Evolutionary conservation across 1,284 basidiomycete species (phyloP).

Genomic region (Phylloboletellus chloephorus): DNA sequence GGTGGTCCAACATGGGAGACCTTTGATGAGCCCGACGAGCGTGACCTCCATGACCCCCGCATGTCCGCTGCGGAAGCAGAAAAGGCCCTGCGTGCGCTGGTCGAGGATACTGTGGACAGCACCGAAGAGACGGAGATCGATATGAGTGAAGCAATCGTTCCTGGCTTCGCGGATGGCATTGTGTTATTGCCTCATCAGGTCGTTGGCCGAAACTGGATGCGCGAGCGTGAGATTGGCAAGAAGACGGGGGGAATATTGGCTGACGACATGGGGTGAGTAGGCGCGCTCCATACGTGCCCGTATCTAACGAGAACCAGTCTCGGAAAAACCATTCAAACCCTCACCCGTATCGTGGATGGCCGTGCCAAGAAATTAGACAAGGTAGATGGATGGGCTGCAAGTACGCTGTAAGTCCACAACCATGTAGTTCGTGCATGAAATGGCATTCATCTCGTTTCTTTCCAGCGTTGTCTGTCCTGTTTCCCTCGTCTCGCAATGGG

Average conservation of each 20-base stretch:
- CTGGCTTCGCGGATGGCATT: slow-evolving; percentile 68
- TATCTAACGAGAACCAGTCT: slow-evolving; percentile 43
- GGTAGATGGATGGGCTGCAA: slow-evolving; percentile 62
- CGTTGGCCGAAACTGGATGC: slow-evolving; percentile 84
- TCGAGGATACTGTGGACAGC: slow-evolving; percentile 40
- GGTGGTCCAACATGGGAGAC: slow-evolving; percentile 23
- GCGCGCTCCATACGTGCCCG: neutral
- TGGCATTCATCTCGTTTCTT: slow-evolving; percentile 14
- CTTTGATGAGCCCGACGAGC: slow-evolving; percentile 31
- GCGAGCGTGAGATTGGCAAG: slow-evolving; percentile 73
- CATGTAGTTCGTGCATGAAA: slow-evolving; percentile 2
- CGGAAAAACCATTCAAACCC: slow-evolving; percentile 91
- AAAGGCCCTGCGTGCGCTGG: slow-evolving; percentile 58
- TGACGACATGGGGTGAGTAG: slow-evolving; percentile 80
- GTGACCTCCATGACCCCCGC: slow-evolving; percentile 34
- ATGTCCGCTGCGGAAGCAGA: slow-evolving; percentile 51
- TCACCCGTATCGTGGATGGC: slow-evolving; percentile 79
- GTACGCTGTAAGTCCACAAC: slow-evolving; percentile 62
- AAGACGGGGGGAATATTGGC: slow-evolving; percentile 85
- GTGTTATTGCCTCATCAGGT: slow-evolving; percentile 84
- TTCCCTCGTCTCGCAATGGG: slow-evolving; percentile 90
- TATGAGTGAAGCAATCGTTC: slow-evolving; percentile 59
- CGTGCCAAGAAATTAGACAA: slow-evolving; percentile 63
- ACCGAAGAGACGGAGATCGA: slow-evolving; percentile 52
- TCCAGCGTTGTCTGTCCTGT: slow-evolving; percentile 76